These are phyloP conservation scores for Debaryomyces castellii DNA, from an alignment of 805 yeast species.

Conservation along the genomic window DNA sequence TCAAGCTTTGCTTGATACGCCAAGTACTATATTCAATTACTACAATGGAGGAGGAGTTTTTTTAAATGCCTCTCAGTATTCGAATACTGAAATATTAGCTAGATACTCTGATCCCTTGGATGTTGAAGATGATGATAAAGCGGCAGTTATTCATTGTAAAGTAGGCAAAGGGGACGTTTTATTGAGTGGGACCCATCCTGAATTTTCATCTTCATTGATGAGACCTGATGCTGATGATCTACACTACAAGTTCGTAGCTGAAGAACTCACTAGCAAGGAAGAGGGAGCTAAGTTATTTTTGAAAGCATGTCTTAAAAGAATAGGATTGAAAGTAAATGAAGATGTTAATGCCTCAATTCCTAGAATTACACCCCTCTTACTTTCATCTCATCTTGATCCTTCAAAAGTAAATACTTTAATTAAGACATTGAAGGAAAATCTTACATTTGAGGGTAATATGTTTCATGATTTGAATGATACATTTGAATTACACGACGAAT, in stretches of 20 bases:
- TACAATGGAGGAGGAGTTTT: constrained; percentile 92
- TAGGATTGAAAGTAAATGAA: constrained; percentile 71
- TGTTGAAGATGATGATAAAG: constrained; percentile 45
- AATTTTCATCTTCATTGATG: constrained; percentile 60
- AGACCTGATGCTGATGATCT: constrained; percentile 32
- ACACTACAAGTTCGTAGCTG: constrained; percentile 29
- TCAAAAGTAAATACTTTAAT: constrained; percentile 33
- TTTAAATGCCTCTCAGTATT: constrained; percentile 63
- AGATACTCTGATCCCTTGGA: constrained; percentile 57
- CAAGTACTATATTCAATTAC: constrained; percentile 42
- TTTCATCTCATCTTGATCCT: constrained; percentile 43
- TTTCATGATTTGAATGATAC: constrained; percentile 59
- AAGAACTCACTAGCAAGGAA: constrained; percentile 42
- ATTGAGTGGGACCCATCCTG: constrained; percentile 88
- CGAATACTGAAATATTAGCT: constrained; percentile 72
- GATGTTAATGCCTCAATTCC: constrained; percentile 52
- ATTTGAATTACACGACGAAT: constrained; percentile 46
- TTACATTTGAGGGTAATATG: constrained; percentile 28
- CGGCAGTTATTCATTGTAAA: constrained; percentile 70
- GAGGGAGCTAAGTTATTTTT: constrained; percentile 55
- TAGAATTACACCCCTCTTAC: constrained; percentile 61
- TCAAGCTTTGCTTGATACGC: constrained; percentile 23
- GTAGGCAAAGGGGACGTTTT: constrained; percentile 77
- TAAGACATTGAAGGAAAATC: constrained; percentile 31
- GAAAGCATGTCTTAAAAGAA: constrained; percentile 50